Evolutionary conservation across 768 basidiomycete genomes (phyloP).

Genomic region (Tulasnella sp.): DNA sequence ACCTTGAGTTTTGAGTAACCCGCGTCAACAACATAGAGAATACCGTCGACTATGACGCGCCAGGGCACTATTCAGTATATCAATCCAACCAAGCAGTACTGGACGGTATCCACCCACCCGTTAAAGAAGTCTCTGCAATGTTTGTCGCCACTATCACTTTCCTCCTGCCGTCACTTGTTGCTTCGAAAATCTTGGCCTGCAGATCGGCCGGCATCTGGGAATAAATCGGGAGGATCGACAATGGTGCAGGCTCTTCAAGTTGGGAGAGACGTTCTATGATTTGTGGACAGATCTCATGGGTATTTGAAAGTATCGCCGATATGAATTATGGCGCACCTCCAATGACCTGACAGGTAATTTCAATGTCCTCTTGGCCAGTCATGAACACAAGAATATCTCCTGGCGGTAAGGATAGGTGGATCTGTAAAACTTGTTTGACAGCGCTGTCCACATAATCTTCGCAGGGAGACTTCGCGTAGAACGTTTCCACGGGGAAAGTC

Average conservation of each 20-base stretch:
- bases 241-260: constrained; percentile 77
- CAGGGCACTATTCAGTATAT: too few species aligned
- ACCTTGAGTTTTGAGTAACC: constrained; percentile 98
- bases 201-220: constrained; percentile 99
- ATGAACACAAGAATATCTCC: constrained; percentile 98
- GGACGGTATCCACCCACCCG: too few species aligned
- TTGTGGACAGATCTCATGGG: not conserved
- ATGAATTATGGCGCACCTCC: constrained; percentile 45
- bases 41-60: constrained; percentile 76
- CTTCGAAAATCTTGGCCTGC: constrained; percentile 95
- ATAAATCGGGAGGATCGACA: constrained; percentile 95
- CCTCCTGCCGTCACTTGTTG: constrained; percentile 84
- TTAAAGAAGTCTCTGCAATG: constrained; percentile 96
- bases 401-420: constrained; percentile 83
- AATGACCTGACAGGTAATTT: constrained; percentile 89
- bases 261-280: constrained; percentile 75
- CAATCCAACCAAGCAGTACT: too few species aligned
- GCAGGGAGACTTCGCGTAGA: constrained; percentile 93
- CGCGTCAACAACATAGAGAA: constrained; percentile 91
- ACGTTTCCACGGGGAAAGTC: constrained; percentile 95
- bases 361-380: constrained; percentile 99
- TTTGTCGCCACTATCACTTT: constrained; percentile 99
- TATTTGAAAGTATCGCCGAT: not conserved
- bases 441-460: constrained; percentile 98
- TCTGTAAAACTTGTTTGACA: constrained; percentile 95